Evolutionary conservation across 768 basidiomycete species (phyloP), one percentile per base, ranked within the genome.

Genomic region (Tulasnella sp.): DNA sequence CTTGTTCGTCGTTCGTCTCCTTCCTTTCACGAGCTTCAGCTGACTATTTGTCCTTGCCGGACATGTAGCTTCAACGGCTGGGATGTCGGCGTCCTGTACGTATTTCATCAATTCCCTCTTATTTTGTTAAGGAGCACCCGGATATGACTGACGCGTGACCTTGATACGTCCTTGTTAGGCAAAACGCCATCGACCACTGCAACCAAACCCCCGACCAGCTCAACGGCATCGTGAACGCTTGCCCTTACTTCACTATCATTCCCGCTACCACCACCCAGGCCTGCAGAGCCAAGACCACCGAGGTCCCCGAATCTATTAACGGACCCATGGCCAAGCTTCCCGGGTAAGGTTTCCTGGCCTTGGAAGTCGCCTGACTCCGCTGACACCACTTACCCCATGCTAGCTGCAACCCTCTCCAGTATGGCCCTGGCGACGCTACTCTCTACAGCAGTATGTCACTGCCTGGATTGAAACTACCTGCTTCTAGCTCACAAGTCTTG

Each of bases 211-310:
- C 42, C 8, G 76, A 72, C 39, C 71, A 77, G 29, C 31, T 58
- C 14, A 31, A 29, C 38, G 71, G 38, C 14, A n/a, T 9, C 22
- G 11, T 49, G 31, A 25, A 25, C 25, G 58, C 58, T 1, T 86
- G 85, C 80, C 78, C 82, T 7, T 85, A 83, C 82, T 81, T 85
- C 40, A 86, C 80, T 9, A 82, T 85, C 9, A 77, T 78, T 5
- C 73, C 79, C 7, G 82, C 82, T 9, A 75, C 79, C 29, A 75
- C 77, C 29, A 82, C 81, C 8, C 77, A 80, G 22, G 40, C 79
- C 22, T 85, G 85, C 80, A 84, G 83, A 76, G 85, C 84, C 81
- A 85, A 83, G 78, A 81, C 82, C 19, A 37, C 78, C 22, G 78
- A 84, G 3, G 79, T 81, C 19, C 3, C 34, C 25, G 82, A 85